These are phyloP conservation scores for Talaromyces islandicus DNA, from an alignment of 2,329 filamentous ascomycete species.

Conservation along the genomic window DNA sequence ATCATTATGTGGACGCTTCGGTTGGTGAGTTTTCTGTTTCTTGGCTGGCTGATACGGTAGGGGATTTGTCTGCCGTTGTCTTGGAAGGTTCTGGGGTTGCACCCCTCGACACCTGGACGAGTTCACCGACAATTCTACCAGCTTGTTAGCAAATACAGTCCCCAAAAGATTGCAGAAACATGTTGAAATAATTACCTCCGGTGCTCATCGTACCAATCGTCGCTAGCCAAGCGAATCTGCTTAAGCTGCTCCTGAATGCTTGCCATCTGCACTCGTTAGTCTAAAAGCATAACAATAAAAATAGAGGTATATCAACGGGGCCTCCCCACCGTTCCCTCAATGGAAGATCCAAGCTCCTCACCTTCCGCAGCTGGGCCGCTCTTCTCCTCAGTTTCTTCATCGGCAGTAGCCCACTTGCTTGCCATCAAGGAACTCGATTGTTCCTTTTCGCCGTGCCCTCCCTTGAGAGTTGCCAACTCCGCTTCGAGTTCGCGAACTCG, in stretches of 20 bases:
- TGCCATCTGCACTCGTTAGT: slow-evolving; percentile 33
- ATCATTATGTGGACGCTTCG: background rate
- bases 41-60: slow-evolving; percentile 3
- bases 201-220: slow-evolving; percentile 41
- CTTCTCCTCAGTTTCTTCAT: slow-evolving; percentile 26
- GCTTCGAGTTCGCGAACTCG: slow-evolving; percentile 35
- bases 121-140: slow-evolving; percentile 32
- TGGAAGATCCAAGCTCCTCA: slow-evolving; percentile 43
- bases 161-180: background rate
- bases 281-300: slow-evolving; percentile 14
- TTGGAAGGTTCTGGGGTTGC: slow-evolving; percentile 26
- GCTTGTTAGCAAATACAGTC: slow-evolving; percentile 2
- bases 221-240: slow-evolving; percentile 39
- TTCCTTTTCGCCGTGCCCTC: slow-evolving; percentile 18
- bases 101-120: slow-evolving; percentile 28
- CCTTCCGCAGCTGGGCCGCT: slow-evolving; percentile 35
- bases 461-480: slow-evolving; percentile 31
- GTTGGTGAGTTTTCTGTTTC: background rate
- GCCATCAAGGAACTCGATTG: slow-evolving; percentile 29
- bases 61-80: slow-evolving; percentile 19
- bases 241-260: slow-evolving; percentile 44
- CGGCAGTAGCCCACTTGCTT: slow-evolving; percentile 37
- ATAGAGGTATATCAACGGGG: slow-evolving; percentile 29
- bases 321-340: slow-evolving; percentile 43
- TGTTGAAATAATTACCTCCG: slow-evolving; percentile 26